phyloP scores from a whole-genome alignment of 75 land plant genomes.

The Pinus taeda region DNA sequence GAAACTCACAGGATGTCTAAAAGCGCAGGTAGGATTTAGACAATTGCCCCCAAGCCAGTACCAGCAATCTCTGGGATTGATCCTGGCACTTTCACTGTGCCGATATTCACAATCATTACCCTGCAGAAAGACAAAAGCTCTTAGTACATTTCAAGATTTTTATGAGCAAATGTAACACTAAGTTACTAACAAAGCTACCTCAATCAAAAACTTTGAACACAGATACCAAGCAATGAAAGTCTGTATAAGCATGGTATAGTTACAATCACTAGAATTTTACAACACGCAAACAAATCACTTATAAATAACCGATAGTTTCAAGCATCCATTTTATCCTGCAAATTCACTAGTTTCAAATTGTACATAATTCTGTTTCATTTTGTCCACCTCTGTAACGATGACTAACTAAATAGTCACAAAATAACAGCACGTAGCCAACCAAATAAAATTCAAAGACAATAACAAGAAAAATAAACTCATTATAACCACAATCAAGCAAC shows the following conservation, averaged over 20 bases:
- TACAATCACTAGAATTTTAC: neutral
- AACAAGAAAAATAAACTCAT: too few relatives aligned
- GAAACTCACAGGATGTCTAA: constrained; percentile 74
- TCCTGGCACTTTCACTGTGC: constrained; percentile 70
- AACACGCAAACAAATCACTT: neutral
- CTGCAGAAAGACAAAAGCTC: constrained; percentile 30
- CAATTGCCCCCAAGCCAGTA: constrained; percentile 65
- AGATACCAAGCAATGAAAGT: constrained; percentile 1
- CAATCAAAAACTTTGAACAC: neutral
- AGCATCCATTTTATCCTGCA: neutral
- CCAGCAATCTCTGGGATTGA: constrained; percentile 75
- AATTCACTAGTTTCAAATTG: too few relatives aligned
- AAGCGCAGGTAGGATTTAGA: constrained; percentile 62
- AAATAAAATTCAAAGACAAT: too few relatives aligned
- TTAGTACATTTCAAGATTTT: neutral
- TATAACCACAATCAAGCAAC: too few relatives aligned
- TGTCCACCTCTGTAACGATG: too few relatives aligned
- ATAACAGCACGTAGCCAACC: too few relatives aligned
- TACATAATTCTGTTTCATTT: too few relatives aligned
- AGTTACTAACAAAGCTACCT: neutral
- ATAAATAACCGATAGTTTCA: neutral
- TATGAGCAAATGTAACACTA: neutral
- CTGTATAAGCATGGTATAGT: neutral
- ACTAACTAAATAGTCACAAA: too few relatives aligned
- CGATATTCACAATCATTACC: constrained; percentile 81